Evolutionary conservation across 768 basidiomycete species (phyloP).

Genomic region (Hericium coralloides): DNA sequence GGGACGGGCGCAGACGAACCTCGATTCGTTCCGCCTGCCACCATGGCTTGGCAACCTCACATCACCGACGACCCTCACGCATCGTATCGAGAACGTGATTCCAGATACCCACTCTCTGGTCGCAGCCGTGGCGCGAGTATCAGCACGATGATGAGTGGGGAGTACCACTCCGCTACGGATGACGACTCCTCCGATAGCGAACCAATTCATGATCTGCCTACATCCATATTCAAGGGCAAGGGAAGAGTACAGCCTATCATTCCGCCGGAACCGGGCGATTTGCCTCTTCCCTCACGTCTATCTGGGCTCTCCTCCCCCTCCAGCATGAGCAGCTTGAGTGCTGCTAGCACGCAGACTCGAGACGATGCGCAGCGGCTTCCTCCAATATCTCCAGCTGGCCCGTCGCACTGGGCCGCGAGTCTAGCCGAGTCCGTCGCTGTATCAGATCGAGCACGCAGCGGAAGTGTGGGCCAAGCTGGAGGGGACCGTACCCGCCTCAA

Average conservation of each 20-base stretch:
- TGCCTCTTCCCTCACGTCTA: slow-evolving; percentile 22
- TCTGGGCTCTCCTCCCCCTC: slow-evolving; percentile 15
- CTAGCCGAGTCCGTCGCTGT: slow-evolving; percentile 12
- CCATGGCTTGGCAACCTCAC: slow-evolving; percentile 7
- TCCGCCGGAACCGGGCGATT: slow-evolving; percentile 18
- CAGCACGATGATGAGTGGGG: slow-evolving; percentile 38
- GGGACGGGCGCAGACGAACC: slow-evolving; percentile 1
- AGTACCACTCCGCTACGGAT: slow-evolving; percentile 29
- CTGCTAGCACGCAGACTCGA: neutral
- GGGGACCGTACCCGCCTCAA: neutral
- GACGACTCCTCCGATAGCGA: slow-evolving; percentile 46
- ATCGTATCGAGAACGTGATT: slow-evolving; percentile 29
- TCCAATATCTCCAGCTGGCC: neutral
- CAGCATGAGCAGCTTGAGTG: neutral
- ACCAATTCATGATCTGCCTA: slow-evolving; percentile 28
- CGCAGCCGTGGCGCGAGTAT: slow-evolving; percentile 50
- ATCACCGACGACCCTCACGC: slow-evolving; percentile 19
- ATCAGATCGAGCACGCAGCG: neutral
- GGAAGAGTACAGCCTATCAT: slow-evolving; percentile 24
- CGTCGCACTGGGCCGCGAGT: slow-evolving; percentile 6
- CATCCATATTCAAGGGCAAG: slow-evolving; percentile 11
- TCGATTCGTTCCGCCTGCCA: neutral
- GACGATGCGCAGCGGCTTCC: slow-evolving; percentile 1
- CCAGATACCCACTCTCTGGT: slow-evolving; percentile 24
- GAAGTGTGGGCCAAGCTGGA: neutral